Evolutionary conservation across 2,329 filamentous ascomycete genomes (phyloP).

Genomic region (Pseudonectria foliicola): DNA sequence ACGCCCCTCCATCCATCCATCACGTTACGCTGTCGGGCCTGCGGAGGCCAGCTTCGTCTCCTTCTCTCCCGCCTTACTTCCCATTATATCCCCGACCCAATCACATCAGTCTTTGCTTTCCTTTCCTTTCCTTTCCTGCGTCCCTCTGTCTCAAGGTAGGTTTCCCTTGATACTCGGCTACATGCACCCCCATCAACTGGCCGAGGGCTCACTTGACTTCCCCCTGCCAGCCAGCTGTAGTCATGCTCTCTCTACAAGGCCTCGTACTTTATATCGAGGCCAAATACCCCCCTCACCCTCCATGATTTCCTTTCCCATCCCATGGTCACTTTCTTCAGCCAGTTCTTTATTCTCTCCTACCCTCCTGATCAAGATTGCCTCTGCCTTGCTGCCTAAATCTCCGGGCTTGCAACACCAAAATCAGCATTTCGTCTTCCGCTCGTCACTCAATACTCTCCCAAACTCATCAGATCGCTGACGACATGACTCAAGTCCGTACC

Average conservation of each 20-base stretch:
- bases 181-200: background rate
- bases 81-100: too few species aligned
- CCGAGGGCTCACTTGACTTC: slow-evolving; percentile 22
- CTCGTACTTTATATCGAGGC: slow-evolving; percentile 19
- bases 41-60: slow-evolving; percentile 14
- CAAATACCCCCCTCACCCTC: slow-evolving; percentile 13
- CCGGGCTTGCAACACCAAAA: slow-evolving; percentile 30
- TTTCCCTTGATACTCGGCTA: slow-evolving; percentile 12
- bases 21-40: slow-evolving; percentile 14
- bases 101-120: slow-evolving; percentile 2
- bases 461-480: slow-evolving; percentile 20
- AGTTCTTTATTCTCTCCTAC: too few species aligned
- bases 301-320: slow-evolving; percentile 3
- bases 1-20: slow-evolving; percentile 2
- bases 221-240: slow-evolving; percentile 23
- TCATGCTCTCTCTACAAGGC: slow-evolving; percentile 11
- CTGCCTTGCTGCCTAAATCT: background rate
- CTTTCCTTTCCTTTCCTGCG: slow-evolving; percentile 7
- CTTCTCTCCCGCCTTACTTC: slow-evolving; percentile 2
- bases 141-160: slow-evolving; percentile 6
- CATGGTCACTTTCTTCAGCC: slow-evolving; percentile 1
- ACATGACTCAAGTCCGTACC: slow-evolving; percentile 30
- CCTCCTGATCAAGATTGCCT: too few species aligned
- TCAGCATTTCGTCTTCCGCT: slow-evolving; percentile 69
- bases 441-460: slow-evolving; percentile 37